Evolutionary conservation across 2,329 filamentous ascomycete genomes (phyloP).

Genomic region (Fusarium anthophilum): DNA sequence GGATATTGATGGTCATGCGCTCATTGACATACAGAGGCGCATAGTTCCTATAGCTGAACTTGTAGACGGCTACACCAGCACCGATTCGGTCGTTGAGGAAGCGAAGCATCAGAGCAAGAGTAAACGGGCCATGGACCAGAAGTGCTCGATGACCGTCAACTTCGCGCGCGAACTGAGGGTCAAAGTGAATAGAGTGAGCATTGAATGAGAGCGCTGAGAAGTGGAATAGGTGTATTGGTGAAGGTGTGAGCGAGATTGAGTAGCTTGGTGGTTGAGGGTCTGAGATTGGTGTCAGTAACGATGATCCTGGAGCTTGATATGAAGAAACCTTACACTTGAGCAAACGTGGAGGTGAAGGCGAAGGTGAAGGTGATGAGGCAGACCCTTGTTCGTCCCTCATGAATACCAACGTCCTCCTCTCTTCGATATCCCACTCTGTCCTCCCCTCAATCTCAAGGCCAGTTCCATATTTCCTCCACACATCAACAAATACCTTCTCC

Average conservation of each 20-base stretch:
- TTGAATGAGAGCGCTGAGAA: conserved; percentile 94
- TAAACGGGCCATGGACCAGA: conserved; percentile 88
- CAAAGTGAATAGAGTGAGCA: conserved; percentile 89
- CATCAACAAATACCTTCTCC: conserved; percentile 62
- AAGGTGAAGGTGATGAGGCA: conserved; percentile 3
- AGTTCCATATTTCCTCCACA: conserved; percentile 57
- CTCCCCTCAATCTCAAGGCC: conserved; percentile 34
- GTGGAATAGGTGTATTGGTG: conserved; percentile 79
- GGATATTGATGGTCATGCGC: conserved; percentile 74
- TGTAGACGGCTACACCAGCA: conserved; percentile 52
- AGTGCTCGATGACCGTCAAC: conserved; percentile 79
- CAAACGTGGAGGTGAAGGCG: conserved; percentile 22
- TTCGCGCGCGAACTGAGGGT: conserved; percentile 73
- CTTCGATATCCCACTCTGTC: conserved; percentile 50
- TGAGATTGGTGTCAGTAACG: conserved; percentile 21
- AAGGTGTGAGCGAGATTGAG: conserved; percentile 68
- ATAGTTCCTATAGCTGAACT: conserved; percentile 82
- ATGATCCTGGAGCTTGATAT: neutral
- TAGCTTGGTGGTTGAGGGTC: conserved; percentile 50
- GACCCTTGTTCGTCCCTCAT: conserved; percentile 50
- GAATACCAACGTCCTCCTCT: conserved; percentile 63
- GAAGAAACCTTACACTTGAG: conserved; percentile 42
- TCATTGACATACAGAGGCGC: conserved; percentile 82
- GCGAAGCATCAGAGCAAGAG: conserved; percentile 78
- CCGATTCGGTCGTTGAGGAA: conserved; percentile 56